Evolutionary conservation across 148 eudicot genomes (phyloP), one percentile per base, ranked within the genome.

Genomic region (Rhododendron simsii): DNA sequence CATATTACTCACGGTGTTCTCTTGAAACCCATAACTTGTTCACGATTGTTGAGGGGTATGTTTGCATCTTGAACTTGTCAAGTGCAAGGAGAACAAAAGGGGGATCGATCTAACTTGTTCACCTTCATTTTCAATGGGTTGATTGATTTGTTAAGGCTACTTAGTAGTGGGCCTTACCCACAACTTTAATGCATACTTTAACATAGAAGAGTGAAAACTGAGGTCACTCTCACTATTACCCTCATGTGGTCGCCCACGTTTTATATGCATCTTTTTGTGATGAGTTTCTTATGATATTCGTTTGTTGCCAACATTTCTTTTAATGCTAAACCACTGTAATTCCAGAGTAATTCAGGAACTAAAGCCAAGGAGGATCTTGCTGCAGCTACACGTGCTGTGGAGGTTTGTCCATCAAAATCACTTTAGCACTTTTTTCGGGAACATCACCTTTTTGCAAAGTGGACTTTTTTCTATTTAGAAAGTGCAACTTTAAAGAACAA

Each of bases 311-410:
- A 55, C 23, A 41, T n/a, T 74, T 79, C 55, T 84, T 67, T 75
- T 74, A 89, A 84, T 39, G 47, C 75, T 90, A 78, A 88, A 81
- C 89, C 87, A 77, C 83, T 90, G 85, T 82, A 80, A 84, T 93
- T 92, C 78, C 91, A 97, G 99, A 97, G 99, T 89, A 95, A 95
- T 91, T 97, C 99, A 89, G 98, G 99, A 86, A 94, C 95, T 83
- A 97, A 97, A 91, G 99, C 98, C 51, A 93, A 96, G 88, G 98
- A 97, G 87, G 99, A 97, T 91, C 98, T 97, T 90, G 99, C 98
- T 88, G 95, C 96, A 85, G 99, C 99, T 85, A 97, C 99, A 28
- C 80, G 81, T 87, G 99, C 99, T 47, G 99, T 97, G 90, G 90
- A 97, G 99, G 98, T 96, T 87, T 87, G 93, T 89, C 74, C 35